Evolutionary conservation across 2,329 filamentous ascomycete genomes (phyloP), one percentile per base, ranked within the genome.

Genomic region (Alternaria dauci): DNA sequence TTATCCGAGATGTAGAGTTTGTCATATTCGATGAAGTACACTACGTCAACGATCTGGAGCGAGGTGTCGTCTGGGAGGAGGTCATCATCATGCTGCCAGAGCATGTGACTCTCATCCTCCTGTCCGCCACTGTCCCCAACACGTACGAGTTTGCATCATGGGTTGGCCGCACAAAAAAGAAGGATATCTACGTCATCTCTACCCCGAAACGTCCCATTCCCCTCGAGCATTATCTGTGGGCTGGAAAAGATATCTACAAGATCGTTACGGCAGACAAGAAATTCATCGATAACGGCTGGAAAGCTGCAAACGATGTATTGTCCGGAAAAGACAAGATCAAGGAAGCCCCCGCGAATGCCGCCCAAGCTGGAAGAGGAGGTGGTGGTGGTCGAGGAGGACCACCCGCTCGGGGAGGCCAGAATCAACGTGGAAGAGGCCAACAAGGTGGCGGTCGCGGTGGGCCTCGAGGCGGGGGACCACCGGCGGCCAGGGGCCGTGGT

Each of bases 1-100:
- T 99, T 16, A 97, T 99, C 68, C 88, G 95, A 69, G 95, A 99
- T 75, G 95, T 99, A 8, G 95, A 99, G 69, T 99, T 96, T 76
- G 95, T 99, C 69, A 97, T 99, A 50, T 99, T 99, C 65, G 95
- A 99, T 72, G 95, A 99, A 79, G 95, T 99, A 2, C 95, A 99
- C 80, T 99, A 99, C 76, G 94, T 99, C 67, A 99, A 98, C 75
- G 95, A 99, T 76, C 86, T 91, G 26, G 95, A 98, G 78, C 88
- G 95, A 80, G 95, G 95, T 73, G 95, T 99, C 6, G 95, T 99
- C 0, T 99, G 95, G 95, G 95, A 99, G 79, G 95, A 99, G 79
- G 95, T 99, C 71, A 99, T 99, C 74, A 99, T 99, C 73, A 98
- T 99, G 95, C 85, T 99, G 56, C 95, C 95, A 0, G 94, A 97